Conservation (phyloP, 768 basidiomycete genomes). For the Lyophyllum semitale region DNA sequence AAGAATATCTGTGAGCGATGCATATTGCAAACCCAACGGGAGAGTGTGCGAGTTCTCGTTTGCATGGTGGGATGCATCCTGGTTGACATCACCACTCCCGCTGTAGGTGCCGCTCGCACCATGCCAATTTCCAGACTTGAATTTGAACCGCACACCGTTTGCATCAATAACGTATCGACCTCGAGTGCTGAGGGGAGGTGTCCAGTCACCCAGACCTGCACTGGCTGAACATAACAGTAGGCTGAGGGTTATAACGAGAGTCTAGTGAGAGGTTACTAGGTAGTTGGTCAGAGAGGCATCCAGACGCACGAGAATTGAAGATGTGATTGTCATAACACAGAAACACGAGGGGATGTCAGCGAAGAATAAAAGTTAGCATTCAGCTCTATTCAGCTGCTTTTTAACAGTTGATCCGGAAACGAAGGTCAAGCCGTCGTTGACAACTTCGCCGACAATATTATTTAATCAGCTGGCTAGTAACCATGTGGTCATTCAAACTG, state of each 20-base stretch:
- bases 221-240: background rate
- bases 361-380: background rate
- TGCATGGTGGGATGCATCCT: conserved; percentile 12
- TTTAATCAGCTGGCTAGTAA: background rate
- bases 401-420: background rate
- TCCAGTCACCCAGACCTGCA: conserved; percentile 9
- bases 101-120: conserved; percentile 18
- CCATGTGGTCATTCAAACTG: background rate
- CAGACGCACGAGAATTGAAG: background rate
- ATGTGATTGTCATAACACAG: background rate
- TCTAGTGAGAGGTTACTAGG: background rate
- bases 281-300: background rate
- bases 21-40: conserved; percentile 13
- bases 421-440: background rate
- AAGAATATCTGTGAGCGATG: conserved; percentile 6
- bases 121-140: conserved; percentile 17
- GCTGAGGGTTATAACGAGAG: background rate
- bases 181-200: conserved; percentile 17
- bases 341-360: background rate
- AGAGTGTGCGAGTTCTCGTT: conserved; percentile 17
- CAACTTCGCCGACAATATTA: background rate
- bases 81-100: conserved; percentile 15
- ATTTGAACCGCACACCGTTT: conserved; percentile 16
- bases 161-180: conserved; percentile 16
- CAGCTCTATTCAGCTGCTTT: background rate